A percentile compares a stretch with the other conserved stretches of the same genome.
Evolutionary conservation across 1,284 basidiomycete genomes (phyloP).

Genomic region (Mycosarcoma mackinlayi): DNA sequence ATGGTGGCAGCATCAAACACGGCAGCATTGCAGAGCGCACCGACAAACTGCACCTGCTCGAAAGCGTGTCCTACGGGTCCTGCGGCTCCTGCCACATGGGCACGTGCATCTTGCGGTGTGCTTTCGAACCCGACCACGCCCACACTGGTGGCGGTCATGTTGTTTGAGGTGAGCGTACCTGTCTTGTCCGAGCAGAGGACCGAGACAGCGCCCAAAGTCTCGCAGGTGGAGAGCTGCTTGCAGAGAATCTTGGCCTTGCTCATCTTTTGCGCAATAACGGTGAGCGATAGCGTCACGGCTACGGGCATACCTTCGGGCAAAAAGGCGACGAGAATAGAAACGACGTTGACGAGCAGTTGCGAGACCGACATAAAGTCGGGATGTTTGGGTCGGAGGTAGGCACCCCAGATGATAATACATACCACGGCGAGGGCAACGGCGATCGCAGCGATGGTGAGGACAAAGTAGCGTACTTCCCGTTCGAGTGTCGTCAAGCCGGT

Average conservation of each 20-base stretch:
- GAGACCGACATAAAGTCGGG: conserved; percentile 74
- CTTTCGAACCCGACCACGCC: conserved; percentile 65
- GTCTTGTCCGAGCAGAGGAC: conserved; percentile 80
- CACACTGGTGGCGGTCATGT: conserved; percentile 69
- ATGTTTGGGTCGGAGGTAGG: conserved; percentile 71
- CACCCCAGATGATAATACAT: conserved; percentile 73
- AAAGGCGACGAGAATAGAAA: conserved; percentile 78
- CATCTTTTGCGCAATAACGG: conserved; percentile 79
- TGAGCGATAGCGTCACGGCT: conserved; percentile 77
- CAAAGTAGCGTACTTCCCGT: conserved; percentile 71
- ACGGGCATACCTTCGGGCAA: conserved; percentile 76
- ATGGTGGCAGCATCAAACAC: conserved; percentile 70
- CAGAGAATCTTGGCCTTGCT: conserved; percentile 77
- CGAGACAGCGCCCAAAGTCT: conserved; percentile 76
- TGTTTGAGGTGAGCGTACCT: conserved; percentile 77
- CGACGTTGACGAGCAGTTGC: conserved; percentile 73
- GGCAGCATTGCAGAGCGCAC: conserved; percentile 76
- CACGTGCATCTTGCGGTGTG: conserved; percentile 28
- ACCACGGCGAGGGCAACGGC: conserved; percentile 72
- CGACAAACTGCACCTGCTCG: conserved; percentile 68
- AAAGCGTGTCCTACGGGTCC: conserved; percentile 38
- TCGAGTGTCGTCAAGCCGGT: conserved; percentile 72
- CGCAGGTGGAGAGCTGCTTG: conserved; percentile 75
- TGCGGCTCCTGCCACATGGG: conserved; percentile 40
- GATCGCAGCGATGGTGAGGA: conserved; percentile 70